These are phyloP conservation scores for Cutaneotrichosporon cutaneum DNA, from an alignment of 1,284 basidiomycete genomes.

Conservation along the genomic window DNA sequence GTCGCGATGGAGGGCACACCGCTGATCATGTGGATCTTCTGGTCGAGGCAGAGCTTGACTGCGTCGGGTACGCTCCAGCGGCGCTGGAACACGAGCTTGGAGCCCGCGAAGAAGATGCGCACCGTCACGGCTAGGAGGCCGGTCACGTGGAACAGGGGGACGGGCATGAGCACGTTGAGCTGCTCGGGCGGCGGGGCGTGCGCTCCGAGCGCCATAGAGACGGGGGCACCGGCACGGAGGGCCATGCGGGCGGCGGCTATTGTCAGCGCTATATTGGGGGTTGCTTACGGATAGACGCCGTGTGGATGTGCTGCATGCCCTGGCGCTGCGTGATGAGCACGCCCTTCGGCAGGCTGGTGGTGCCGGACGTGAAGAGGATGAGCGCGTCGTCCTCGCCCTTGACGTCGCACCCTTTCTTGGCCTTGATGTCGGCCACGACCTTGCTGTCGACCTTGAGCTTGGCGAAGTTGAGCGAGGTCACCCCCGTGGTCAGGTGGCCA, in stretches of 20 bases:
- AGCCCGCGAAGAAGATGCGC: conserved; percentile 29
- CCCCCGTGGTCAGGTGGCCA: neutral
- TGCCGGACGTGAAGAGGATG: conserved; percentile 43
- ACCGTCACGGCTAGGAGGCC: conserved; percentile 44
- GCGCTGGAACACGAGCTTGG: conserved; percentile 42
- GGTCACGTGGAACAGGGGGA: conserved; percentile 51
- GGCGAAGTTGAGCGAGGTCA: conserved; percentile 7
- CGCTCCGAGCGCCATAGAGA: conserved; percentile 14
- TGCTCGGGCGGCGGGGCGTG: neutral
- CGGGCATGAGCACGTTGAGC: conserved; percentile 31
- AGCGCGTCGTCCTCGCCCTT: conserved; percentile 42
- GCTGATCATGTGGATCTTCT: conserved; percentile 39
- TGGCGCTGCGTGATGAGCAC: conserved; percentile 23
- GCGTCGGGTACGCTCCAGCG: conserved; percentile 42
- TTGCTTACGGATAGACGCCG: conserved; percentile 14
- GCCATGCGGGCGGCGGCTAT: conserved; percentile 28
- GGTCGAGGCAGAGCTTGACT: conserved; percentile 29
- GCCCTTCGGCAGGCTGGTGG: conserved; percentile 23
- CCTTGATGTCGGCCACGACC: conserved; percentile 20
- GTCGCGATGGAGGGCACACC: conserved; percentile 46
- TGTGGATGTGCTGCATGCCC: conserved; percentile 17
- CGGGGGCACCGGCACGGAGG: conserved; percentile 34
- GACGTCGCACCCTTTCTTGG: conserved; percentile 5
- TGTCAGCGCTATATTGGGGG: neutral
- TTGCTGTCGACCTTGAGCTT: conserved; percentile 1